Percentiles rank a stretch among this genome's conserved stretches.
Evolutionary conservation across 2,329 filamentous ascomycete genomes (phyloP).

Genomic region (Chrysoporthe austroafricana): DNA sequence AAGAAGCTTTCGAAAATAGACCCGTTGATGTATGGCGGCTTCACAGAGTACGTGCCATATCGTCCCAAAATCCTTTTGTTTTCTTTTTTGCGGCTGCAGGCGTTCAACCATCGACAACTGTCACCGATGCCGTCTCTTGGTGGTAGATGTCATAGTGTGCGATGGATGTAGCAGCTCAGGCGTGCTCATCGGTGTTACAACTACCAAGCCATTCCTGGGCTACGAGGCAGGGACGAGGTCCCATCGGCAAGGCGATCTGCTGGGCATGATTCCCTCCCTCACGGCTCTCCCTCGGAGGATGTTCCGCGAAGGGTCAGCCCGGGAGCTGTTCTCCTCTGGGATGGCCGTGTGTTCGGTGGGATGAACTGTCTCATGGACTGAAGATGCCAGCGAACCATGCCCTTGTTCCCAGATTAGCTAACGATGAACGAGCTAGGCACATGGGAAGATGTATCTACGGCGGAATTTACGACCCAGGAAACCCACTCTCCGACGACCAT

Average conservation of each 20-base stretch:
- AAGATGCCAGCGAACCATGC: neutral
- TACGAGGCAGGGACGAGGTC: neutral
- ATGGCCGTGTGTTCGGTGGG: too few relatives aligned
- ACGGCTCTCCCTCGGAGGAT: too few relatives aligned
- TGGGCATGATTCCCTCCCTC: too few relatives aligned
- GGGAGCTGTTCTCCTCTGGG: too few relatives aligned
- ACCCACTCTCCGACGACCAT: constrained; percentile 71
- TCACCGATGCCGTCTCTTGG: too few relatives aligned
- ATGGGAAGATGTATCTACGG: constrained; percentile 91
- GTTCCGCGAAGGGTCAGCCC: too few relatives aligned
- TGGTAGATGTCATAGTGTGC: neutral
- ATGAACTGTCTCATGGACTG: too few relatives aligned
- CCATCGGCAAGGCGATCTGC: neutral
- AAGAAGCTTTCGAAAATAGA: constrained; percentile 75
- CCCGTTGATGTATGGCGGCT: constrained; percentile 81
- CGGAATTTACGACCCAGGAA: constrained; percentile 80
- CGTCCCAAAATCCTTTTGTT: too few relatives aligned
- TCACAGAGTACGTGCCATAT: constrained; percentile 68
- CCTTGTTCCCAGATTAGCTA: neutral
- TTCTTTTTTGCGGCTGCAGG: neutral
- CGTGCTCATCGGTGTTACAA: neutral
- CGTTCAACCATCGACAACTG: too few relatives aligned
- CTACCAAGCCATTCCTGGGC: too few relatives aligned
- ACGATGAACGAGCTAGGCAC: constrained; percentile 56
- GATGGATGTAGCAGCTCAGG: neutral